Evolutionary conservation across 257 asterid species (phyloP), one percentile per base, ranked within the genome.

Genomic region (Euphrasia confusa): DNA sequence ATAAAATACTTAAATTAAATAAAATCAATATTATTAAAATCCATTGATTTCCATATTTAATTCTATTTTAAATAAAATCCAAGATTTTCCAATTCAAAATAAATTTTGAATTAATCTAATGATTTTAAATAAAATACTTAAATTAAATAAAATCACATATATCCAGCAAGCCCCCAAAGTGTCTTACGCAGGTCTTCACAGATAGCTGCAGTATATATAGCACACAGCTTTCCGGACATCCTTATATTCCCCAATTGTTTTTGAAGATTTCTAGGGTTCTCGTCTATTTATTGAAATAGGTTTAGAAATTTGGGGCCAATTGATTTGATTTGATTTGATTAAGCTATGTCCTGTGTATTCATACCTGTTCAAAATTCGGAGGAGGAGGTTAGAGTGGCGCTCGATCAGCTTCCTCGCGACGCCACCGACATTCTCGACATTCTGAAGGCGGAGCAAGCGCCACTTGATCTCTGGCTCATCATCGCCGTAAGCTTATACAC

Each of bases 381-480:
- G 73, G 99, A 87, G 83, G 99, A 93, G 77, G 99, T 89, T 44
- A 77, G 97, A 60, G 99, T 93, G 44, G 89, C 78, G 54, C 87
- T 93, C 72, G 99, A 93, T 79, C 97, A 93, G 69, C 94, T 93
- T 10, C 97, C 99, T 13, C 88, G 99, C 54, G 99, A 93, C 40
- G 97, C 99, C 70, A 87, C 97, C 21, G 99, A 93, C 77, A 89
- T 93, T 60, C 87, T 93, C 69, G 96, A 93, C 72, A 93, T 93
- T 67, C 96, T 93, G 61, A 93, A 89, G 79, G 99, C 99, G 56
- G 99, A 93, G 75, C 99, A 93, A 85, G 99, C 99, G 60, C 96
- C 99, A 27, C 95, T 93, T 28, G 90, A 93, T 75, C 94, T 93
- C 61, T 89, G 99, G 99, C 95, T 93, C 44, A 87, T 89, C 26